Evolutionary conservation across 352 stramenopile species (phyloP).

Genomic region (Globisporangium megalacanthum): DNA sequence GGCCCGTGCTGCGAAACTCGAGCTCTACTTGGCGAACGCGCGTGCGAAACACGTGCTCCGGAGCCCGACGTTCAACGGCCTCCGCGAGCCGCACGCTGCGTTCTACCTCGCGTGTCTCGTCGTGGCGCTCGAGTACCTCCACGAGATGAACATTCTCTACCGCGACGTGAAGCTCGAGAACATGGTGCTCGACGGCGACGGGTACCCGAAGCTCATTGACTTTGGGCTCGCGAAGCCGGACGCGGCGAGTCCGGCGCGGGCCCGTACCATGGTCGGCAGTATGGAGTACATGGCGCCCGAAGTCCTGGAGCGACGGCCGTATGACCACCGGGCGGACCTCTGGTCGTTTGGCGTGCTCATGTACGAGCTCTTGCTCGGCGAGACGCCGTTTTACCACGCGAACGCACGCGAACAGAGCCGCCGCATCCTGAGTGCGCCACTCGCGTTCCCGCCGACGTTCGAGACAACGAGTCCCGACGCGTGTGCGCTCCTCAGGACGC

Average conservation of each 20-base stretch:
- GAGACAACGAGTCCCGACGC: slow-evolving; percentile 40
- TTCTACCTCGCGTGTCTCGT: slow-evolving; percentile 93
- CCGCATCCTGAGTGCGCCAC: slow-evolving; percentile 53
- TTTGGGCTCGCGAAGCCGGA: slow-evolving; percentile 75
- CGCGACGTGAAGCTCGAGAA: slow-evolving; percentile 90
- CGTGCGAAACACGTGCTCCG: slow-evolving; percentile 30
- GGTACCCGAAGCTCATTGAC: slow-evolving; percentile 85
- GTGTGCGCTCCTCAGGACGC: slow-evolving; percentile 47
- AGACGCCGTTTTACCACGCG: slow-evolving; percentile 84
- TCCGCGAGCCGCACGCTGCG: slow-evolving; percentile 47
- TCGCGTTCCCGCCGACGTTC: slow-evolving; percentile 68
- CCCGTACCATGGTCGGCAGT: slow-evolving; percentile 68
- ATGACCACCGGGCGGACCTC: slow-evolving; percentile 71
- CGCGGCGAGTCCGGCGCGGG: slow-evolving; percentile 38
- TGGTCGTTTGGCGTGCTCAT: slow-evolving; percentile 84
- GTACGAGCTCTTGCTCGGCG: slow-evolving; percentile 82
- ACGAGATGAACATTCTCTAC: slow-evolving; percentile 69
- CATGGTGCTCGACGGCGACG: slow-evolving; percentile 75
- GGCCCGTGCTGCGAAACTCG: slow-evolving; percentile 2
- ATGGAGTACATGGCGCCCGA: slow-evolving; percentile 84
- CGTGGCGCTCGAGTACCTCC: slow-evolving; percentile 68
- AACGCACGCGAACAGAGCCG: slow-evolving; percentile 76
- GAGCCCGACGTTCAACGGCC: slow-evolving; percentile 17
- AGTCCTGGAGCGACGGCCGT: slow-evolving; percentile 48
- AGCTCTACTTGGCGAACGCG: slow-evolving; percentile 35